Percentiles rank a stretch among this genome's conserved stretches.
Evolutionary conservation across 805 yeast species (phyloP).

Genomic region (Saccharomycopsis sp.): DNA sequence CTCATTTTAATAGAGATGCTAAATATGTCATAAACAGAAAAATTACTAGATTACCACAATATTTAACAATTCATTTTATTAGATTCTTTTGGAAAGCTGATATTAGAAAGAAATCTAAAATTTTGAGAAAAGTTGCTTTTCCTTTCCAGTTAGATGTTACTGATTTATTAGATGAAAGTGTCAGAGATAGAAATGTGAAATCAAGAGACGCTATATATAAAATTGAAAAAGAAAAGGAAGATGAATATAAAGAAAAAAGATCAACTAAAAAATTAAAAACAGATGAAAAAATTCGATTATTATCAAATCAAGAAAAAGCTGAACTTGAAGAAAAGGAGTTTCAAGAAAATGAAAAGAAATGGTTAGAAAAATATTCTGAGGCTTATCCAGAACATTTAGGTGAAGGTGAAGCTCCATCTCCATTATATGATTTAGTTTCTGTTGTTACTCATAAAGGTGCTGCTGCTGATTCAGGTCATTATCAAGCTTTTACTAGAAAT

Average conservation of each 20-base stretch:
- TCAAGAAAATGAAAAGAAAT: conserved; percentile 35
- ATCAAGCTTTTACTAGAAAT: conserved; percentile 81
- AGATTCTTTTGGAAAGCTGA: conserved; percentile 96
- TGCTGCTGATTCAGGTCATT: conserved; percentile 95
- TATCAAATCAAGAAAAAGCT: conserved; percentile 34
- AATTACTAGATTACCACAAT: conserved; percentile 75
- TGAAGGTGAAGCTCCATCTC: conserved; percentile 72
- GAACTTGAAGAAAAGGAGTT: conserved; percentile 35
- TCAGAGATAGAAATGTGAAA: conserved; percentile 53
- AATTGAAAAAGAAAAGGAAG: conserved; percentile 64
- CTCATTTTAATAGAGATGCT: conserved; percentile 60
- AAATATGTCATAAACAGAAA: conserved; percentile 45
- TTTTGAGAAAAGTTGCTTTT: conserved; percentile 86
- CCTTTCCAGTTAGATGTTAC: conserved; percentile 88
- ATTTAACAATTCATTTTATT: conserved; percentile 82
- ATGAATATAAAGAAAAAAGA: conserved; percentile 62
- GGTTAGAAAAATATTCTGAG: conserved; percentile 33
- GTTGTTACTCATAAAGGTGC: conserved; percentile 92
- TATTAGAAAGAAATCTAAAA: conserved; percentile 82
- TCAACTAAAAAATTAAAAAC: conserved; percentile 34
- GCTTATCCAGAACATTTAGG: conserved; percentile 37
- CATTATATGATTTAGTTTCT: conserved; percentile 73
- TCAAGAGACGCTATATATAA: conserved; percentile 70
- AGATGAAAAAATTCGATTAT: conserved; percentile 1
- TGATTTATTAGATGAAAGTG: conserved; percentile 74